phyloP scores from a whole-genome alignment of 805 yeast genomes.

The Dipodascus geniculatus region DNA sequence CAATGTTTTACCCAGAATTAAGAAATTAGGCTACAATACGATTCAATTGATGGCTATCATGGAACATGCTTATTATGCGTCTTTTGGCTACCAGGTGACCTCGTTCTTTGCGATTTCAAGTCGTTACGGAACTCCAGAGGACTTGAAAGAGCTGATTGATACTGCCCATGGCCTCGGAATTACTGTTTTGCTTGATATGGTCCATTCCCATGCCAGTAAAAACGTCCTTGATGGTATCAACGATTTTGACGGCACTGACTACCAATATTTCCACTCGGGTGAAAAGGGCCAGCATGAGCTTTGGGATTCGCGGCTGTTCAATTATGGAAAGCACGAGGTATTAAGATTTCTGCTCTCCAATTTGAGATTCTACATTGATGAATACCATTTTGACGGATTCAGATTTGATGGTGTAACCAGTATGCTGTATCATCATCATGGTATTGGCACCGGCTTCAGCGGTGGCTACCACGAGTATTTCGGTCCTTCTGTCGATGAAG shows the following conservation, averaged over 20 bases:
- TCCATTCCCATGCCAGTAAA: conserved; percentile 92
- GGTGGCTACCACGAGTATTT: conserved; percentile 91
- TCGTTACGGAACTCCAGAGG: conserved; percentile 92
- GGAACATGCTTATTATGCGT: conserved; percentile 98
- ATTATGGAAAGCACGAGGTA: conserved; percentile 86
- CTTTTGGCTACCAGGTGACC: conserved; percentile 95
- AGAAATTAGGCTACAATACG: conserved; percentile 78
- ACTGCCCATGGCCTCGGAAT: conserved; percentile 85
- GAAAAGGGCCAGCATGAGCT: conserved; percentile 75
- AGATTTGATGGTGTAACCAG: conserved; percentile 95
- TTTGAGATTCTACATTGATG: conserved; percentile 72
- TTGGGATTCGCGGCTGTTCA: conserved; percentile 95
- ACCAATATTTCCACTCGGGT: conserved; percentile 92
- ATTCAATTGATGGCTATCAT: conserved; percentile 95
- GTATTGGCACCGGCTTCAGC: conserved; percentile 74
- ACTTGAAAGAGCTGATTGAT: conserved; percentile 79
- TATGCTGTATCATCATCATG: conserved; percentile 88
- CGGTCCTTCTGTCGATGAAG: conserved; percentile 70
- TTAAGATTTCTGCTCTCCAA: conserved; percentile 76
- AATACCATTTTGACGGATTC: conserved; percentile 84
- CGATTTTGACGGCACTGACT: conserved; percentile 88
- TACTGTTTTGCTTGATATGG: conserved; percentile 79
- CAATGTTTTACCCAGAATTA: conserved; percentile 73
- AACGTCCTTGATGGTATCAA: conserved; percentile 91
- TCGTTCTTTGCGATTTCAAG: conserved; percentile 85